Percentiles rank a stretch among this genome's conserved stretches.
Conservation (phyloP, 1,139 yeast species). For the Geotrichum reessii region DNA sequence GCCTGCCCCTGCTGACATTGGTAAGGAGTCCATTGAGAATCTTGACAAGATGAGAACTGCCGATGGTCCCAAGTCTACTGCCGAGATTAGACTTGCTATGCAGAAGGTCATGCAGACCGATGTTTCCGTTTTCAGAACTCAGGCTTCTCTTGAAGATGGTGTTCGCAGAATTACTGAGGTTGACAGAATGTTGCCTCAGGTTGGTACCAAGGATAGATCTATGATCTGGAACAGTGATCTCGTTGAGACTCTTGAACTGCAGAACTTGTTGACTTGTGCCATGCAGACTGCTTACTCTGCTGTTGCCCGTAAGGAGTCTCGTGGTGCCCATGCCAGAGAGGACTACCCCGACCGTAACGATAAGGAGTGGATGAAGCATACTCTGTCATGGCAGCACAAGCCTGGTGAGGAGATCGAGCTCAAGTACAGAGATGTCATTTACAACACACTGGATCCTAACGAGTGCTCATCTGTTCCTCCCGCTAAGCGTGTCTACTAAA, state of each 20-base stretch:
- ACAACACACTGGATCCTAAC: conserved; percentile 76
- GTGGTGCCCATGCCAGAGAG: conserved; percentile 99
- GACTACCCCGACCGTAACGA: conserved; percentile 96
- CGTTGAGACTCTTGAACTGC: conserved; percentile 93
- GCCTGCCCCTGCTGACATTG: conserved; percentile 76
- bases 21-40: conserved; percentile 82
- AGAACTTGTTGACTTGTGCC: conserved; percentile 95
- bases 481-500: conserved; percentile 83
- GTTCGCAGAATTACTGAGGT: conserved; percentile 70
- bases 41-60: conserved; percentile 87
- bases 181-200: conserved; percentile 64
- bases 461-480: conserved; percentile 98
- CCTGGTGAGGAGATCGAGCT: conserved; percentile 68
- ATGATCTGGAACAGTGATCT: conserved; percentile 98
- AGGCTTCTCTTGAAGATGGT: conserved; percentile 89
- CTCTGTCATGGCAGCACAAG: conserved; percentile 81
- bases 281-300: conserved; percentile 94
- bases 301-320: conserved; percentile 91
- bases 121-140: conserved; percentile 94
- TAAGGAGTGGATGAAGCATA: conserved; percentile 95
- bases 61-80: conserved; percentile 71
- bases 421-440: conserved; percentile 82
- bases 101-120: conserved; percentile 96
- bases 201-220: conserved; percentile 89
- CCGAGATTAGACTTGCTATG: conserved; percentile 86